Percentiles rank a stretch among this genome's conserved stretches.
These are phyloP conservation scores for Hirschioporus abietinus DNA, from an alignment of 768 basidiomycete species.

Conservation along the genomic window DNA sequence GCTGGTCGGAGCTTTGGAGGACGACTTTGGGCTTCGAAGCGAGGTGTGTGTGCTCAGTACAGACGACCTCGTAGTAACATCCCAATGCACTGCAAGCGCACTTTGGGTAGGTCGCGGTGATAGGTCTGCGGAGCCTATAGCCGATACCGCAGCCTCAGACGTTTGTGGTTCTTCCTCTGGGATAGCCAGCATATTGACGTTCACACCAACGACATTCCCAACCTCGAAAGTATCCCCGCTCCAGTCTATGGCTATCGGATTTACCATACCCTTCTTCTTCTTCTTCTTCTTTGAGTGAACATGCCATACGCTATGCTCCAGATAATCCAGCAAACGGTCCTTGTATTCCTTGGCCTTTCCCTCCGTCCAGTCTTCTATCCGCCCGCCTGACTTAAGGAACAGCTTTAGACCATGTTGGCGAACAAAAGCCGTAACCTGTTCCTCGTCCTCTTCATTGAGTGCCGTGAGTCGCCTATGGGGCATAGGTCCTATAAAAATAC, in stretches of 20 bases:
- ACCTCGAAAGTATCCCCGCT: conserved; percentile 74
- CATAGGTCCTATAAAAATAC: conserved; percentile 74
- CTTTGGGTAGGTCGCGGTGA: background rate
- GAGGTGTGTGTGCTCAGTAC: background rate
- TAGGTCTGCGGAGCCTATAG: conserved; percentile 12
- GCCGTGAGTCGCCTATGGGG: conserved; percentile 51
- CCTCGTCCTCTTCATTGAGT: conserved; percentile 30
- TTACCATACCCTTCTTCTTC: conserved; percentile 32
- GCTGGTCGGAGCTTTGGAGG: conserved; percentile 1
- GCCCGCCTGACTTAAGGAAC: conserved; percentile 62
- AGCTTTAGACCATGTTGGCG: conserved; percentile 57
- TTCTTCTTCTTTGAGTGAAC: conserved; percentile 4
- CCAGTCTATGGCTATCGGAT: conserved; percentile 36
- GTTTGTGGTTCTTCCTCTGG: conserved; percentile 31
- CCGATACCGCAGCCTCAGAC: conserved; percentile 3
- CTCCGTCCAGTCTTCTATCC: conserved; percentile 61
- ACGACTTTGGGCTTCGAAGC: background rate
- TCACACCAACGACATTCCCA: conserved; percentile 69
- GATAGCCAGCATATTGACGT: conserved; percentile 26
- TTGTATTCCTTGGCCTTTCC: conserved; percentile 42
- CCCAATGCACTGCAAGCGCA: background rate
- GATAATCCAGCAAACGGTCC: conserved; percentile 53
- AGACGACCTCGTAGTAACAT: background rate
- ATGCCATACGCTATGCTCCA: conserved; percentile 60
- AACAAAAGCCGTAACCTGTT: conserved; percentile 42